These are phyloP conservation scores for Xylaria sp. DNA, from an alignment of 2,329 filamentous ascomycete genomes.

Conservation along the genomic window DNA sequence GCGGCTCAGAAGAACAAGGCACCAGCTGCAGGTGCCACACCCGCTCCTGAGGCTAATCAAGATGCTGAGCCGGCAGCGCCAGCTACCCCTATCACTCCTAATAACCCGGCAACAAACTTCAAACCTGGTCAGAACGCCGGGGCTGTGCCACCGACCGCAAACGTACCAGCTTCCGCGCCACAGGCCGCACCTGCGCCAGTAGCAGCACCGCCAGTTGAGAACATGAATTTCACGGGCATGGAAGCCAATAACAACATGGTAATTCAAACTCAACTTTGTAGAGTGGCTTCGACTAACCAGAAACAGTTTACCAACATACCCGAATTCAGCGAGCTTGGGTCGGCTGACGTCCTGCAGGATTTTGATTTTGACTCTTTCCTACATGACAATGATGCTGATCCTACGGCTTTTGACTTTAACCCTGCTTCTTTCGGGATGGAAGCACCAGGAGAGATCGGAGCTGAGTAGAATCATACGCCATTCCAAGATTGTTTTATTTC, in stretches of 20 bases:
- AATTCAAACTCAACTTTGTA: conserved; percentile 44
- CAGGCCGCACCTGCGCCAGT: conserved; percentile 58
- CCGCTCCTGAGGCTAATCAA: conserved; percentile 65
- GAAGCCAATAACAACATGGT: conserved; percentile 58
- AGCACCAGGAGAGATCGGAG: conserved; percentile 64
- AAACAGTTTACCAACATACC: conserved; percentile 56
- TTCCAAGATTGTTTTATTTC: conserved; percentile 29
- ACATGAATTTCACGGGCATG: conserved; percentile 59
- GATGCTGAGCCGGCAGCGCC: conserved; percentile 70
- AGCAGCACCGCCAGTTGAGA: conserved; percentile 60
- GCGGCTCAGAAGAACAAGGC: conserved; percentile 70
- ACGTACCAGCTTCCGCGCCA: conserved; percentile 58
- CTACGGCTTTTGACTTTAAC: conserved; percentile 65
- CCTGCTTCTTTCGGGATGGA: conserved; percentile 65
- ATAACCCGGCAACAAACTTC: conserved; percentile 58
- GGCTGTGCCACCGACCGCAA: conserved; percentile 53
- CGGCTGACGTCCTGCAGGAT: conserved; percentile 70
- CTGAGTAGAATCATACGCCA: conserved; percentile 57
- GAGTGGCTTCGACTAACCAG: conserved; percentile 37
- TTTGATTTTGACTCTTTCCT: conserved; percentile 78
- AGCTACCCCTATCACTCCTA: conserved; percentile 72
- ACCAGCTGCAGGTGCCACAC: conserved; percentile 65
- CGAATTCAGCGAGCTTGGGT: conserved; percentile 63
- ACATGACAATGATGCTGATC: conserved; percentile 64
- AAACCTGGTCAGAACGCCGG: conserved; percentile 58